A percentile compares a stretch with the other conserved stretches of the same genome.
These are phyloP conservation scores for Trifolium dubium DNA, from an alignment of 306 rosid species.

Conservation along the genomic window DNA sequence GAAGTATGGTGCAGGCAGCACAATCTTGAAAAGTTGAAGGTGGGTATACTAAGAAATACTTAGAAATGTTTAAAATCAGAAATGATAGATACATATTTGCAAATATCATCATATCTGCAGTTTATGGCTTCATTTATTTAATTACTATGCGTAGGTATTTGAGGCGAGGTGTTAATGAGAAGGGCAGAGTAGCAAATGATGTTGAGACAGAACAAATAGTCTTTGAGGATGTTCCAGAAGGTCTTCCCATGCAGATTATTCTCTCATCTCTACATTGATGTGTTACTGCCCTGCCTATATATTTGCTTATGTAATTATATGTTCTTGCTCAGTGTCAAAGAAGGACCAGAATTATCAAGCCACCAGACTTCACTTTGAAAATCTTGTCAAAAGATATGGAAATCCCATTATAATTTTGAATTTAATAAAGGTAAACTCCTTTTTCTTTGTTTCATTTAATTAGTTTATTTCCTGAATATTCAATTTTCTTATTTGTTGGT, in stretches of 20 bases:
- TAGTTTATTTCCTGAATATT: neutral
- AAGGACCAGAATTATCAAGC: conserved; percentile 75
- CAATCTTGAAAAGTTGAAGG: conserved; percentile 34
- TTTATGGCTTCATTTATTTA: conserved; percentile 19
- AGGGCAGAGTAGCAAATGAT: conserved; percentile 96
- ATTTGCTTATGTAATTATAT: conserved; percentile 35
- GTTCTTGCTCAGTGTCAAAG: conserved; percentile 67
- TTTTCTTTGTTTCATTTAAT: conserved; percentile 2
- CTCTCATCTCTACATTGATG: conserved; percentile 30
- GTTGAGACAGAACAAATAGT: conserved; percentile 97
- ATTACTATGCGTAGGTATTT: conserved; percentile 63
- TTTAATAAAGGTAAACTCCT: conserved; percentile 73
- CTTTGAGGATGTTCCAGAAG: conserved; percentile 68
- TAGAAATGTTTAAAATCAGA: conserved; percentile 8
- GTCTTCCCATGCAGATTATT: conserved; percentile 65
- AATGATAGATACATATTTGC: conserved; percentile 30
- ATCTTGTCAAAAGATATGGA: conserved; percentile 86
- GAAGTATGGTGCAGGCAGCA: conserved; percentile 17
- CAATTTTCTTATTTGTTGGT: conserved; percentile 24
- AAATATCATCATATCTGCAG: conserved; percentile 8
- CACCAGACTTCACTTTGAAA: conserved; percentile 91
- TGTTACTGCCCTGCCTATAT: neutral
- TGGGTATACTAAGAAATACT: conserved; percentile 20
- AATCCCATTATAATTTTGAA: conserved; percentile 89
- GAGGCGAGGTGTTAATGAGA: conserved; percentile 92